phyloP scores from a whole-genome alignment of 305 asterid species.

The Fraxinus ornus region DNA sequence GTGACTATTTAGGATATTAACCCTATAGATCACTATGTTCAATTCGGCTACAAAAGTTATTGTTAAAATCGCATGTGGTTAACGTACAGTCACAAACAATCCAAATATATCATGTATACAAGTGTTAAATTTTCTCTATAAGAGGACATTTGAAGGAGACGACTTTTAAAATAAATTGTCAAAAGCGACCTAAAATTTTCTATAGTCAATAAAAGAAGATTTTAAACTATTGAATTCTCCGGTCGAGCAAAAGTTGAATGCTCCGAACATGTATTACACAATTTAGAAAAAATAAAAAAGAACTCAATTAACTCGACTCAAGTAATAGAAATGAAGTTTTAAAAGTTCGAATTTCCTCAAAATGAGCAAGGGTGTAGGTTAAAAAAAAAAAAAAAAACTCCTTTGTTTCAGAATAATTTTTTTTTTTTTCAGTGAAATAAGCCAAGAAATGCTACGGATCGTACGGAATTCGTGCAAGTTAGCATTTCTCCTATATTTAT shows the following conservation, averaged over 20 bases:
- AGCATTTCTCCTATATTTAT: neutral
- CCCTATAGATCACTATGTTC: neutral
- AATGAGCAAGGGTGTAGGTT: no score
- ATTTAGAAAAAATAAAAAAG: no score
- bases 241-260: neutral
- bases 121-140: no score
- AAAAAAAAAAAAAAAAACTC: no score
- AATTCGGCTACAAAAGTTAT: neutral
- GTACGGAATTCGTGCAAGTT: neutral
- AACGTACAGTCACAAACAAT: neutral
- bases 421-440: no score
- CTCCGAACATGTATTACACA: no score
- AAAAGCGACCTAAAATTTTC: neutral
- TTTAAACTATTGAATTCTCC: neutral
- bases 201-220: neutral
- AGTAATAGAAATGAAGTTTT: neutral
- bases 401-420: no score
- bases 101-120: neutral
- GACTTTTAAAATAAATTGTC: neutral
- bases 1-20: no score
- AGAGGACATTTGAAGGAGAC: neutral
- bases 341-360: neutral
- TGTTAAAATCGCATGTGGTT: neutral
- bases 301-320: neutral
- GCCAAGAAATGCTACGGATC: neutral